Conservation (phyloP, 2,329 filamentous ascomycete species). For the Fusarium sp. region DNA sequence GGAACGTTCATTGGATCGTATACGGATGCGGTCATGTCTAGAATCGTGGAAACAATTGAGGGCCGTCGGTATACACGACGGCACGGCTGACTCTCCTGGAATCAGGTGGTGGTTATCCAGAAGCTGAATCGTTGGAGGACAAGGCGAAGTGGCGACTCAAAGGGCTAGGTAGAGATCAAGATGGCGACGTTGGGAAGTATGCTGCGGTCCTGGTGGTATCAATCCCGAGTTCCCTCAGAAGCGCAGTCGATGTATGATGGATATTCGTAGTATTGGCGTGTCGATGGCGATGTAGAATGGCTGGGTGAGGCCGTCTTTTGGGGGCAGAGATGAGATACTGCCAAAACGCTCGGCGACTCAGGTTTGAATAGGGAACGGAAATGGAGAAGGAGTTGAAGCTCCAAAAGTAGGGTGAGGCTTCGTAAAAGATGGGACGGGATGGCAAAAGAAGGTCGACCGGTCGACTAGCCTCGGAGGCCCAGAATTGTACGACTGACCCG, state of each 20-base stretch:
- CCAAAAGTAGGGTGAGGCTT: constrained; percentile 43
- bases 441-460: constrained; percentile 34
- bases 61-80: background rate
- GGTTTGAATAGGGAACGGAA: constrained; percentile 33
- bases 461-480: constrained; percentile 40
- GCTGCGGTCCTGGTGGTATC: constrained; percentile 17
- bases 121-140: background rate
- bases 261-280: constrained; percentile 10
- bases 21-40: constrained; percentile 54
- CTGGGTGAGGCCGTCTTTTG: constrained; percentile 13
- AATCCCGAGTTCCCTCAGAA: constrained; percentile 24
- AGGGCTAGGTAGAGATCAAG: constrained; percentile 4
- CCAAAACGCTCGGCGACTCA: constrained; percentile 30
- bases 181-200: constrained; percentile 5
- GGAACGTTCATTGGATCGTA: constrained; percentile 58
- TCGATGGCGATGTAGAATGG: constrained; percentile 26
- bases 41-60: constrained; percentile 8
- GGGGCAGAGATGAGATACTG: constrained; percentile 17
- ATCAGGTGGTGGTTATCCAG: background rate
- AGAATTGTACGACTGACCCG: constrained; percentile 46
- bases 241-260: constrained; percentile 15
- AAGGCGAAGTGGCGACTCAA: background rate
- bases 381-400: constrained; percentile 41
- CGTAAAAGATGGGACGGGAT: constrained; percentile 37
- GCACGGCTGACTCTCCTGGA: background rate